Conservation (phyloP, 2,329 filamentous ascomycete species). For the Cercospora brassicicola region DNA sequence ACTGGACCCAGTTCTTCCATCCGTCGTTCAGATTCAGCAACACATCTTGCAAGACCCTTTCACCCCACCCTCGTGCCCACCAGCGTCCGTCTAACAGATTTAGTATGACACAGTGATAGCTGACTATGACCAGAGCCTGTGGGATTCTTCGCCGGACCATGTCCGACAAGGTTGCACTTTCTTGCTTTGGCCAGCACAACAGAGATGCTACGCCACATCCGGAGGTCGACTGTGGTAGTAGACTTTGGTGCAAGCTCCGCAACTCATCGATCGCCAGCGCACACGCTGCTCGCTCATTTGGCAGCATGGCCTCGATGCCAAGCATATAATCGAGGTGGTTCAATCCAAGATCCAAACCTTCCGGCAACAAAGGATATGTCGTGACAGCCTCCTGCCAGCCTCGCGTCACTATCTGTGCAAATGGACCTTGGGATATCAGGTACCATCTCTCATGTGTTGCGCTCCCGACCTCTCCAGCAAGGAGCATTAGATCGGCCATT, state of each 20-base stretch:
- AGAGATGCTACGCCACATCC: constrained; percentile 32
- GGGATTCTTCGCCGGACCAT: constrained; percentile 33
- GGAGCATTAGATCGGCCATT: constrained; percentile 33
- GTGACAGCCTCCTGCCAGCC: constrained; percentile 26
- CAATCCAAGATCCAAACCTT: constrained; percentile 35
- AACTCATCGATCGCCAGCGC: constrained; percentile 33
- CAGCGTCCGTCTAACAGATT: constrained; percentile 33
- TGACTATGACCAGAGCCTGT: constrained; percentile 35
- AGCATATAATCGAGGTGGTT: constrained; percentile 39
- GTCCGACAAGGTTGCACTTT: constrained; percentile 28
- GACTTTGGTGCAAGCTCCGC: constrained; percentile 19
- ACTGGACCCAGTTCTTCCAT: constrained; percentile 37
- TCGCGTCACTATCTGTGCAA: constrained; percentile 33
- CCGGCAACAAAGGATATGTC: constrained; percentile 24
- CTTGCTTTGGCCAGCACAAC: constrained; percentile 36
- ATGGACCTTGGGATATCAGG: constrained; percentile 35
- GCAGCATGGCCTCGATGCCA: constrained; percentile 33
- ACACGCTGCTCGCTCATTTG: constrained; percentile 32
- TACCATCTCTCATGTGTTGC: constrained; percentile 32
- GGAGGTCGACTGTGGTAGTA: neutral
- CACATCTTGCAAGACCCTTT: constrained; percentile 31
- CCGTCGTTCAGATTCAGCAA: constrained; percentile 28
- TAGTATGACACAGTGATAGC: constrained; percentile 36
- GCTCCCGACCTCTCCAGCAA: constrained; percentile 33
- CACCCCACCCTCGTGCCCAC: constrained; percentile 35